These are phyloP conservation scores for Emergomyces orientalis DNA, from an alignment of 2,329 filamentous ascomycete genomes.

Conservation along the genomic window DNA sequence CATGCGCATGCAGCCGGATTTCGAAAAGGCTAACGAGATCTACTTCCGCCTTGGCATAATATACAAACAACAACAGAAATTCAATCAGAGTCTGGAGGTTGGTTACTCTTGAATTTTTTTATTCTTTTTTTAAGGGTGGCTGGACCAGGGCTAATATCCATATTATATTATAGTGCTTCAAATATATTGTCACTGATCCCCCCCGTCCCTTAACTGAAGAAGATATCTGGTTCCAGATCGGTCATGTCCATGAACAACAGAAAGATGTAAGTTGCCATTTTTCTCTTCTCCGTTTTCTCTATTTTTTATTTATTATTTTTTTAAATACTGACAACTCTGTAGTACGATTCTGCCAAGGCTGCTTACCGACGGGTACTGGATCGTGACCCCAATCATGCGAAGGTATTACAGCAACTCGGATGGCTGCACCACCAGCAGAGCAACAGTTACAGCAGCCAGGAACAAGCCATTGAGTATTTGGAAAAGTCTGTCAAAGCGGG, in stretches of 20 bases:
- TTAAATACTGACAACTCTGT: constrained; percentile 25
- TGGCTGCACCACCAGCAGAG: constrained; percentile 98
- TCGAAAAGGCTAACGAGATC: constrained; percentile 98
- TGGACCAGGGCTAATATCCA: neutral
- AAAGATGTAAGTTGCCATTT: constrained; percentile 69
- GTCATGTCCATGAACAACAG: constrained; percentile 96
- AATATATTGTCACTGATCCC: constrained; percentile 90
- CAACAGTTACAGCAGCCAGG: constrained; percentile 81
- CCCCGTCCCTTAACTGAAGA: constrained; percentile 89
- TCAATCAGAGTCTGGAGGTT: constrained; percentile 82
- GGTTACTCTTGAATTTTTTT: too few relatives aligned
- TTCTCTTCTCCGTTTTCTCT: neutral
- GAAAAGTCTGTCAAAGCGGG: constrained; percentile 92
- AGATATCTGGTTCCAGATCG: constrained; percentile 99
- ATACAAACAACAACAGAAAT: constrained; percentile 97
- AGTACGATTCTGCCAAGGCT: constrained; percentile 89
- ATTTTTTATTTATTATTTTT: neutral
- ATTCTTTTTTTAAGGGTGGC: too few relatives aligned
- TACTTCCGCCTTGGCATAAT: constrained; percentile 99
- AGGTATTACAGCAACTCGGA: constrained; percentile 93
- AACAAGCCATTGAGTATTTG: constrained; percentile 91
- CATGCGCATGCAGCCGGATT: constrained; percentile 95
- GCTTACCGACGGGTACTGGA: constrained; percentile 91
- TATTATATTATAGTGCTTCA: constrained; percentile 64
- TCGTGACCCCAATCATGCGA: constrained; percentile 89